A percentile compares a stretch with the other conserved stretches of the same genome.
These are phyloP conservation scores for Talaromyces verruculosus DNA, from an alignment of 2,329 filamentous ascomycete genomes.

Conservation along the genomic window DNA sequence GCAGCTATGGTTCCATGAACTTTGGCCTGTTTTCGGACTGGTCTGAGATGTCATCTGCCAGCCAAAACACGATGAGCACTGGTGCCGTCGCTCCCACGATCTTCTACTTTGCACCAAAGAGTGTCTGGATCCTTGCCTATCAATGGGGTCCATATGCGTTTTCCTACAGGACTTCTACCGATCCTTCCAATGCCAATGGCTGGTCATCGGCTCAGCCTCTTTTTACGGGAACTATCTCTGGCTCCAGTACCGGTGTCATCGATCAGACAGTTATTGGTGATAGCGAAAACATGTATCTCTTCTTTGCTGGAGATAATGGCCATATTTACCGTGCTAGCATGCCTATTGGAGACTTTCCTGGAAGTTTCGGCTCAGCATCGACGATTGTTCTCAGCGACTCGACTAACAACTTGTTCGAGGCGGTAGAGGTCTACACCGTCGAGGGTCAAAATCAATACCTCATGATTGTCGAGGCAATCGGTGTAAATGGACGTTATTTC, in stretches of 20 bases:
- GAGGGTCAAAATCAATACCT: conserved; percentile 58
- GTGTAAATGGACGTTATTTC: conserved; percentile 55
- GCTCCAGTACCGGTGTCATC: conserved; percentile 48
- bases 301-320: conserved; percentile 68
- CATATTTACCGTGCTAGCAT: conserved; percentile 65
- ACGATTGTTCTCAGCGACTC: conserved; percentile 56
- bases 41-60: conserved; percentile 22
- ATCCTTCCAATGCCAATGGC: conserved; percentile 53
- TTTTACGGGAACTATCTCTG: conserved; percentile 53
- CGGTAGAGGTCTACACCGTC: conserved; percentile 65
- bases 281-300: conserved; percentile 63
- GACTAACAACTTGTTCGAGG: conserved; percentile 60
- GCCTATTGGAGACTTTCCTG: conserved; percentile 62
- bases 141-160: conserved; percentile 64
- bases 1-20: conserved; percentile 58
- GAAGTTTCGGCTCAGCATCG: conserved; percentile 56
- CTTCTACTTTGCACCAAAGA: conserved; percentile 63
- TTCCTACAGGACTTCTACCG: conserved; percentile 59
- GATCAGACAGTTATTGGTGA: conserved; percentile 67
- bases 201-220: conserved; percentile 58
- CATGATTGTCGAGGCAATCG: conserved; percentile 61
- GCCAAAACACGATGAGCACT: conserved; percentile 33
- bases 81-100: conserved; percentile 60
- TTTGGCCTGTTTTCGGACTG: conserved; percentile 58
- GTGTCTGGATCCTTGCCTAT: conserved; percentile 62